Evolutionary conservation across 768 basidiomycete genomes (phyloP).

Genomic region (Albatrellus ellisii): DNA sequence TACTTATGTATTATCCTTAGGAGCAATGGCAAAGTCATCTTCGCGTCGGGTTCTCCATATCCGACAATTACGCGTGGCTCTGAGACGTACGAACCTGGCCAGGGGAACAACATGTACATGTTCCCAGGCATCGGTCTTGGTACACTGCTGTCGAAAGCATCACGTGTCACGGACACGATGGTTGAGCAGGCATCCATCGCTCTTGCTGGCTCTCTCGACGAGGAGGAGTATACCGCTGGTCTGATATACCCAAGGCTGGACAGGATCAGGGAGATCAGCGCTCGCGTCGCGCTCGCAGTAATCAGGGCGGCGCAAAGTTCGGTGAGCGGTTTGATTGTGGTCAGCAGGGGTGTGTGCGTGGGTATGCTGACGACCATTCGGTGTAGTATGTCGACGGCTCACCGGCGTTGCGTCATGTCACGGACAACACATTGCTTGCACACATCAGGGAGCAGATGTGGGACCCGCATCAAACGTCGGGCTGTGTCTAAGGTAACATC

Average conservation of each 20-base stretch:
- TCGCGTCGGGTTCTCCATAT: conserved; percentile 86
- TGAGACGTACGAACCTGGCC: conserved; percentile 56
- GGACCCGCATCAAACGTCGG: conserved; percentile 30
- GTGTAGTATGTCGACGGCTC: conserved; percentile 15
- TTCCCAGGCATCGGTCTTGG: conserved; percentile 75
- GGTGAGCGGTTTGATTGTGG: too few relatives aligned
- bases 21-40: conserved; percentile 68
- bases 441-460: conserved; percentile 62
- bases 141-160: conserved; percentile 56
- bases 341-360: too few relatives aligned
- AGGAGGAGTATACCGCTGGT: conserved; percentile 49
- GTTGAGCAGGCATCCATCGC: conserved; percentile 81
- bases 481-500: conserved; percentile 6
- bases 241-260: conserved; percentile 78
- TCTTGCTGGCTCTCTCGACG: conserved; percentile 58
- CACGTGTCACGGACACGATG: conserved; percentile 71
- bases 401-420: conserved; percentile 38
- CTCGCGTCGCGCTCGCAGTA: conserved; percentile 57
- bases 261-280: conserved; percentile 78
- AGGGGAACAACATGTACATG: conserved; percentile 94
- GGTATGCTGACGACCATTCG: conserved; percentile 2
- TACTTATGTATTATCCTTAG: too few relatives aligned
- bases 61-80: conserved; percentile 43
- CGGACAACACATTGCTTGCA: conserved; percentile 38
- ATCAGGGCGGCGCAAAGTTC: conserved; percentile 79